A percentile compares a stretch with the other conserved stretches of the same genome.
Evolutionary conservation across 1,139 yeast genomes (phyloP).

Genomic region (Magnusiomyces magnusii): DNA sequence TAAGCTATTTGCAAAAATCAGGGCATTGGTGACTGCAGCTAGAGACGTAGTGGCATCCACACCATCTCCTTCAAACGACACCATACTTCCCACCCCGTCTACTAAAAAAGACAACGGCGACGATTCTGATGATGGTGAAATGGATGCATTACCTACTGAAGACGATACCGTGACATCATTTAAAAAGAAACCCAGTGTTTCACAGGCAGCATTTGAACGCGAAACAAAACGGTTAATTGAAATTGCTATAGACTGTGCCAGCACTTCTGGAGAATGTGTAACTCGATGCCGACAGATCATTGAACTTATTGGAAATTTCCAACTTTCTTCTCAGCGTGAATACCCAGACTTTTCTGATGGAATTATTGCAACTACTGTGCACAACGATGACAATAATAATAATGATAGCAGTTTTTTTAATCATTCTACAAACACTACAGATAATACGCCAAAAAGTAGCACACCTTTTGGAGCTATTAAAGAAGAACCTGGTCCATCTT

Average conservation of each 20-base stretch:
- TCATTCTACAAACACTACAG: neutral
- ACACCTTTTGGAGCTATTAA: neutral
- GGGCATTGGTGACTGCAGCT: conserved; percentile 28
- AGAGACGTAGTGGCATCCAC: conserved; percentile 20
- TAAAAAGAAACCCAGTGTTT: neutral
- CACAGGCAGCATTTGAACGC: neutral
- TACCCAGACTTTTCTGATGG: conserved; percentile 75
- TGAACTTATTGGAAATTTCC: conserved; percentile 64
- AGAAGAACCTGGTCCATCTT: neutral
- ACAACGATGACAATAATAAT: neutral
- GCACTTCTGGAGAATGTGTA: conserved; percentile 36
- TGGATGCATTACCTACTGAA: conserved; percentile 8
- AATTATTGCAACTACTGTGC: conserved; percentile 33
- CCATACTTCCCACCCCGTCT: neutral
- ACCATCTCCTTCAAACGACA: conserved; percentile 6
- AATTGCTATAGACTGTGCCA: conserved; percentile 31
- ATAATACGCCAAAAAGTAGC: neutral
- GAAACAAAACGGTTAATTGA: conserved; percentile 15
- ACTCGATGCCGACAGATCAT: conserved; percentile 43
- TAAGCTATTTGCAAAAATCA: conserved; percentile 31
- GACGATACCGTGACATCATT: neutral
- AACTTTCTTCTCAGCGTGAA: conserved; percentile 53
- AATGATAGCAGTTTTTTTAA: neutral
- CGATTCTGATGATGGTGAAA: conserved; percentile 14
- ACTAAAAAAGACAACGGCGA: conserved; percentile 6